Conservation (phyloP, 495 filamentous ascomycete genomes). For the Clohesyomyces aquaticus region DNA sequence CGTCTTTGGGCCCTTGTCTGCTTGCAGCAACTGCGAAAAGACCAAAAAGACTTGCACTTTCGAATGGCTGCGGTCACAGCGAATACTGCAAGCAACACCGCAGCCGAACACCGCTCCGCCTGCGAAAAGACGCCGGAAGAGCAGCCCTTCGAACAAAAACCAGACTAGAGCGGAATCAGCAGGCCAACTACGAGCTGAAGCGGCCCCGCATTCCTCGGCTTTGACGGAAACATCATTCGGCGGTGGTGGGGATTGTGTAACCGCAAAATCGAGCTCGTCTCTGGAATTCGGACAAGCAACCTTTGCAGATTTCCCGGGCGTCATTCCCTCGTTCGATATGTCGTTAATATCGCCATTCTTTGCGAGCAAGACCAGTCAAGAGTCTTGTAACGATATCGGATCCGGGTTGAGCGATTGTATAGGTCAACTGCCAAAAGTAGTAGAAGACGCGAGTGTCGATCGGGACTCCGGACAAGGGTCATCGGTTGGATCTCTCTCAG, state of each 20-base stretch:
- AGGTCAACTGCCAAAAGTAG: neutral
- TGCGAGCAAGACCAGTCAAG: too few species aligned
- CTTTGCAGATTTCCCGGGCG: constrained; percentile 24
- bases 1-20: constrained; percentile 28
- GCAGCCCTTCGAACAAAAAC: constrained; percentile 12
- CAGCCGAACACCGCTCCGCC: constrained; percentile 16
- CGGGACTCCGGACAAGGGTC: constrained; percentile 20
- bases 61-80: constrained; percentile 41
- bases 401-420: neutral
- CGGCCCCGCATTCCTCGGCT: constrained; percentile 22
- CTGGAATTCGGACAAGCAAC: constrained; percentile 9
- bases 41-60: constrained; percentile 46
- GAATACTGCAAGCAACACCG: constrained; percentile 17
- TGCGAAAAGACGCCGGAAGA: constrained; percentile 31
- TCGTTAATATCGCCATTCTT: neutral
- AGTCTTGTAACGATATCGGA: neutral
- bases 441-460: constrained; percentile 10
- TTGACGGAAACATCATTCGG: constrained; percentile 4
- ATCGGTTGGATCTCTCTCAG: constrained; percentile 7
- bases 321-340: constrained; percentile 16
- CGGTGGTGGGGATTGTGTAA: neutral
- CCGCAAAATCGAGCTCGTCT: neutral
- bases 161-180: constrained; percentile 8
- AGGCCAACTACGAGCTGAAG: neutral
- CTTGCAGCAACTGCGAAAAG: constrained; percentile 45